Percentiles rank a stretch among this genome's conserved stretches.
Evolutionary conservation across 495 filamentous ascomycete genomes (phyloP).

Genomic region (Penicilliopsis zonata): DNA sequence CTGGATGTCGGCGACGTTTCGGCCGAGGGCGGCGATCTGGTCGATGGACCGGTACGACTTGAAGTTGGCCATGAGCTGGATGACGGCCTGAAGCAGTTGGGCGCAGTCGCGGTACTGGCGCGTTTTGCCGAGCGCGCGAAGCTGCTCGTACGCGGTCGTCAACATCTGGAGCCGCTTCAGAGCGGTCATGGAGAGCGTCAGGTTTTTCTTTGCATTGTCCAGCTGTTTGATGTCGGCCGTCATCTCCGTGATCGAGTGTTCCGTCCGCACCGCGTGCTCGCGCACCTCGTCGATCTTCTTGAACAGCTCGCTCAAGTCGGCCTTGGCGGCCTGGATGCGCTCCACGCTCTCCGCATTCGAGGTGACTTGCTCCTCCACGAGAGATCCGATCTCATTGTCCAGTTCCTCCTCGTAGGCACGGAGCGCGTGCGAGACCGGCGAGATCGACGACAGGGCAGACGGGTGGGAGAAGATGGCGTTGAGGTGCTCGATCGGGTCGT

Average conservation of each 20-base stretch:
- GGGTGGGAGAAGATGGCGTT: conserved; percentile 91
- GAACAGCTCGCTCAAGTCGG: conserved; percentile 80
- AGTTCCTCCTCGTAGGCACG: conserved; percentile 73
- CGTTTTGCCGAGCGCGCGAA: conserved; percentile 68
- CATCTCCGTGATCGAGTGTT: conserved; percentile 96
- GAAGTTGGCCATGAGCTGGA: conserved; percentile 98
- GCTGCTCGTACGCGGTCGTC: conserved; percentile 95
- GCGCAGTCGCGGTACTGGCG: conserved; percentile 95
- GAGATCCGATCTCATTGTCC: conserved; percentile 61
- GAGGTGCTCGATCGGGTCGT: conserved; percentile 86
- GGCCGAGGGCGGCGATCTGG: conserved; percentile 88
- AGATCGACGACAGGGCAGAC: conserved; percentile 70
- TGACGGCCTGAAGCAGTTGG: conserved; percentile 84
- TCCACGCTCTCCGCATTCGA: conserved; percentile 79
- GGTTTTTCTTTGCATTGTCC: conserved; percentile 90
- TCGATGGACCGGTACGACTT: conserved; percentile 96
- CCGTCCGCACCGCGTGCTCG: conserved; percentile 78
- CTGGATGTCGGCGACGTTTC: conserved; percentile 90
- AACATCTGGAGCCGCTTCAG: conserved; percentile 97
- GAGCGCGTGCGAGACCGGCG: conserved; percentile 57
- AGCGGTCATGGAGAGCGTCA: conserved; percentile 96
- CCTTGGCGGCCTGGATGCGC: conserved; percentile 81
- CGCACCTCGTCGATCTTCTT: conserved; percentile 92
- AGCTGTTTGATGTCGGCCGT: conserved; percentile 98
- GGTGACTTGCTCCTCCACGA: conserved; percentile 71